Evolutionary conservation across 2,329 filamentous ascomycete species (phyloP), one percentile per base, ranked within the genome.

Genomic region (Arthrobotrys entomopaga): DNA sequence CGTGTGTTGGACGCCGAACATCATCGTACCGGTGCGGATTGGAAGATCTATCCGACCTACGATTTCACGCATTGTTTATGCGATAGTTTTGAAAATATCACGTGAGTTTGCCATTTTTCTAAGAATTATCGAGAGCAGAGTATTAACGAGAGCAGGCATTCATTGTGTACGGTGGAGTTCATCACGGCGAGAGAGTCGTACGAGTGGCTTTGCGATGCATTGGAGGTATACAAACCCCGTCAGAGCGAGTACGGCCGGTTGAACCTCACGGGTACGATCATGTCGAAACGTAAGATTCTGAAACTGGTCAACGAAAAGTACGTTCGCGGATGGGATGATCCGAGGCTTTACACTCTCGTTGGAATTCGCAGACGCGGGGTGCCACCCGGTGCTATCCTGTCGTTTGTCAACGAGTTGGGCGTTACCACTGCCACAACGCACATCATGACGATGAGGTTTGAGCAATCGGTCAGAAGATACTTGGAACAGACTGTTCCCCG

Each of bases 1-100:
- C 88, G 94, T 74, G 89, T 98, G 65, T 86, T 92, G 79, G 88
- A 91, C 48, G 83, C 87, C 69, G 85, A 85, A 74, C 92, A 96
- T 80, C 88, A 92, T 81, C 87, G 91, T 40, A 96, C 93, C 0
- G 92, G 91, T 29, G 84, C 87, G 77, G 88, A 90, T 80, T 98
- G 93, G 93, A 90, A 89, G 81, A 96, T 97, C 76, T 97, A 97
- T 81, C 95, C 95, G 0, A 96, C 94, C 0, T 97, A 97, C 80
- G 93, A 97, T 81, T 96, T 96, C 80, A 91, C 90, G 0, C 92
- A 96, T 83, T 96, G 91, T 81, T 84, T 97, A 20, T 94, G 91
- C 79, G 95, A 98, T 85, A 93, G 91, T 77, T 92, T 97, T 77
- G 95, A 99, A 82, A 87, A 87, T 16, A 96, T 98, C 79, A 93